Conservation (phyloP, 1,139 yeast genomes). For the Hyphopichia khmerensis region DNA sequence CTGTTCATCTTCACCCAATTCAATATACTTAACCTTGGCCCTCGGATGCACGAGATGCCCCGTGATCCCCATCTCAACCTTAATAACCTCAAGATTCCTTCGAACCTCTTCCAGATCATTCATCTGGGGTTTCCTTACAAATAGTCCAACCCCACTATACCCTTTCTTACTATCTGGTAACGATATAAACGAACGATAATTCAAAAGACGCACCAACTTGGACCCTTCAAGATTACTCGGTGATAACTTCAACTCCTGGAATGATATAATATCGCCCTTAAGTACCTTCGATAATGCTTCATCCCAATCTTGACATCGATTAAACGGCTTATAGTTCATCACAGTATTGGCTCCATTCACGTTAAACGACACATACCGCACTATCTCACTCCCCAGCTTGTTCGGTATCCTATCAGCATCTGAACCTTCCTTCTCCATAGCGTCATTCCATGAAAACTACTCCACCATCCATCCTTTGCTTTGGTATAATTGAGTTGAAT, state of each 20-base stretch:
- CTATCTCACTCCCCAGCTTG: constrained; percentile 4
- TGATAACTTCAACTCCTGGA: constrained; percentile 83
- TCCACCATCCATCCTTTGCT: too few species aligned
- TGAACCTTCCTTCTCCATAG: too few species aligned
- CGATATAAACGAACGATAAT: constrained; percentile 65
- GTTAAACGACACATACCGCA: constrained; percentile 70
- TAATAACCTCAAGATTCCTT: constrained; percentile 48
- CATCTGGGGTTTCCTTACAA: constrained; percentile 53
- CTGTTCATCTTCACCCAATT: constrained; percentile 19
- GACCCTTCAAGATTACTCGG: constrained; percentile 41
- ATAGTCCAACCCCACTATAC: constrained; percentile 89
- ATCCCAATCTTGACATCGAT: constrained; percentile 45
- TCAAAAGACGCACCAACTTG: constrained; percentile 54
- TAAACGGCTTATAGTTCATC: constrained; percentile 84
- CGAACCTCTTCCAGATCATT: constrained; percentile 36
- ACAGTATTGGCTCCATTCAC: constrained; percentile 83
- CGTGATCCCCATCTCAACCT: constrained; percentile 90
- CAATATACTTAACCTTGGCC: constrained; percentile 16
- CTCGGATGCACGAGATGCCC: constrained; percentile 47
- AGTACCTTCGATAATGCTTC: constrained; percentile 51
- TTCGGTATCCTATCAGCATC: background rate
- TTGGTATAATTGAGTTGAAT: too few species aligned
- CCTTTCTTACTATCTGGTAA: constrained; percentile 71
- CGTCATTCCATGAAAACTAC: background rate
- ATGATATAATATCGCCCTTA: constrained; percentile 72